Base-by-base conservation (phyloP, 352 stramenopile genomes). In the Phytopythium chamaehyphon region DNA sequence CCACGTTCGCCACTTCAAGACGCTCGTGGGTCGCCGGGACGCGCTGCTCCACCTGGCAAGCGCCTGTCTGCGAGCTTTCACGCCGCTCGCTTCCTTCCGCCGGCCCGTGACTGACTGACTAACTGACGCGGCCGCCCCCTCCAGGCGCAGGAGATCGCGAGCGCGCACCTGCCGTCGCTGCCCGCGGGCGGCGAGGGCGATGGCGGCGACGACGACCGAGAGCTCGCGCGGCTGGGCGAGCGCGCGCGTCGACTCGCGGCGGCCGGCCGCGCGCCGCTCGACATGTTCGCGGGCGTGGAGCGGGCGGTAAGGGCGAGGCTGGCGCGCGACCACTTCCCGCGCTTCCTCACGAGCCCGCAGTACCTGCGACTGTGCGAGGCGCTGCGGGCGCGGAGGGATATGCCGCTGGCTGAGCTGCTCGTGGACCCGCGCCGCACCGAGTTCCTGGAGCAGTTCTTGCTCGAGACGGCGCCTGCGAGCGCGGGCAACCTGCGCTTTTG, bases 401-500 rank as follows among this genome's bases (percentile, higher is more conserved):
- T 91, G 51, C 64, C 80, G n/a, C 63, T 91, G 26, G 69, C 68
- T 9, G 77, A 88, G 40, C 57, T 91, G 31, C 59, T 91, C 22
- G 75, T 83, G 54, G 69, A 88, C 42, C 50, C 62, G 15, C 64
- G 67, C 24, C 65, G 77, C 37, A 86, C 76, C 16, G 66, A 67
- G 19, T 85, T 79, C 42, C 68, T 91, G 16, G 61, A 76, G 54
- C 61, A 51, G 39, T 88, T 76, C 40, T 39, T 91, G 28, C 49
- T 57, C n/a, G 39, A 71, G 14, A 44, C 44, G 5, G 48, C 72
- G 7, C 59, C 69, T 0, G 35, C 44, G 4, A 49, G 62, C 22
- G 57, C 86, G 26, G 71, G 71, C 46, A 91, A 88, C 36, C 47
- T 89, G 47, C 69, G 62, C 47, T 88, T 91, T 56, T 91, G 77